These are phyloP conservation scores for Lentinus brumalis DNA, from an alignment of 768 basidiomycete species.

Conservation along the genomic window DNA sequence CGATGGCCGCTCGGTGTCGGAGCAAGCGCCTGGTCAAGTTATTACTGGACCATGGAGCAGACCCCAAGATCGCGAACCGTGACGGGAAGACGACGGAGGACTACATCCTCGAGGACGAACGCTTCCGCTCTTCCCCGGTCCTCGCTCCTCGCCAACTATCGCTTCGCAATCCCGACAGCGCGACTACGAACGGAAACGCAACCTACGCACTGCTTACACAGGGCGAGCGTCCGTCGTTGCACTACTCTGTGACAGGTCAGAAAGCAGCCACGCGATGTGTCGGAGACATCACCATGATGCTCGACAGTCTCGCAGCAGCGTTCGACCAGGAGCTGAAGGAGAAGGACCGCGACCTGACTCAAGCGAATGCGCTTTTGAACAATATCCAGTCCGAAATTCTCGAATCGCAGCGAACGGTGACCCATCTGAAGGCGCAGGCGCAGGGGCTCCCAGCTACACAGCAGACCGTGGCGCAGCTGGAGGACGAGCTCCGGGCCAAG, in stretches of 20 bases:
- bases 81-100: slow-evolving; percentile 98
- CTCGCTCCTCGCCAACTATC: slow-evolving; percentile 65
- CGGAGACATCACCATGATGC: slow-evolving; percentile 81
- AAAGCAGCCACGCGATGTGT: slow-evolving; percentile 83
- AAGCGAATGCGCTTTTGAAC: slow-evolving; percentile 82
- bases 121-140: slow-evolving; percentile 89
- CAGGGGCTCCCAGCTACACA: slow-evolving; percentile 66
- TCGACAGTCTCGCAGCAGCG: slow-evolving; percentile 84
- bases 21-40: slow-evolving; percentile 95
- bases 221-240: slow-evolving; percentile 67
- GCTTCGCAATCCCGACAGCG: slow-evolving; percentile 60
- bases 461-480: slow-evolving; percentile 58
- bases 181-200: slow-evolving; percentile 42
- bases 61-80: slow-evolving; percentile 91
- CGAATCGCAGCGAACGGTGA: slow-evolving; percentile 78
- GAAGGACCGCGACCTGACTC: slow-evolving; percentile 88
- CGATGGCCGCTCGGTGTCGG: slow-evolving; percentile 93
- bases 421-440: slow-evolving; percentile 67
- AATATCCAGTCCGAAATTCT: slow-evolving; percentile 91
- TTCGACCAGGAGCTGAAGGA: slow-evolving; percentile 92
- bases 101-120: slow-evolving; percentile 97
- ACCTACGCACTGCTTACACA: slow-evolving; percentile 16
- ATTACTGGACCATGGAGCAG: slow-evolving; percentile 93
- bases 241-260: slow-evolving; percentile 84
- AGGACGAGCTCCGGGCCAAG: slow-evolving; percentile 65